A percentile compares a stretch with the other conserved stretches of the same genome.
Conservation (phyloP, 345 rosid genomes). For the Anacardium occidentale region DNA sequence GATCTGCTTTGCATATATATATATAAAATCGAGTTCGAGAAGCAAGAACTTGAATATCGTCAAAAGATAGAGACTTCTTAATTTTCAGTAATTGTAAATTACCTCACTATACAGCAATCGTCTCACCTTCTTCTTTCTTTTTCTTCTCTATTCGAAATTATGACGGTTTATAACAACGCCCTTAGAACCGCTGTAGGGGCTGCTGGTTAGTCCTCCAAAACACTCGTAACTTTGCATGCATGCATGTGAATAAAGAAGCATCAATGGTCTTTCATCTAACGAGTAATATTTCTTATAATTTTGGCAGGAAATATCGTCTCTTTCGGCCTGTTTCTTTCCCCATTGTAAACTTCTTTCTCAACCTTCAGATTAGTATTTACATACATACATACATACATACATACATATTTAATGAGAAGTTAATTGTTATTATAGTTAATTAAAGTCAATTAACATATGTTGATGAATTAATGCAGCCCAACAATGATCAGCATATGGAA, state of each 20-base stretch:
- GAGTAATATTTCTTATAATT: neutral
- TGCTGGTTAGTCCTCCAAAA: slow-evolving; percentile 43
- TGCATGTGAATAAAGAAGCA: too few species aligned
- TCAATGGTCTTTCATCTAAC: too few species aligned
- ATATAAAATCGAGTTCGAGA: too few species aligned
- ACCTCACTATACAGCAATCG: too few species aligned
- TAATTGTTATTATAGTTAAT: neutral
- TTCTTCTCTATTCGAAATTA: neutral
- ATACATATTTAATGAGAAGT: too few species aligned
- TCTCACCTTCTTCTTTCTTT: neutral
- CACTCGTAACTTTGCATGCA: neutral
- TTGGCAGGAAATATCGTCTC: slow-evolving; percentile 70
- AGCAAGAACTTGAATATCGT: too few species aligned
- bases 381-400: too few species aligned
- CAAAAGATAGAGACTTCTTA: neutral
- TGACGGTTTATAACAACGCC: slow-evolving; percentile 26
- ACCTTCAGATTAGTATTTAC: neutral
- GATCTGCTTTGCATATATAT: too few species aligned
- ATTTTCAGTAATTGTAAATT: too few species aligned
- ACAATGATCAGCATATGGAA: slow-evolving; percentile 52
- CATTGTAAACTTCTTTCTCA: slow-evolving; percentile 42
- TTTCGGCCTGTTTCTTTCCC: slow-evolving; percentile 63
- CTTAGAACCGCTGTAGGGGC: slow-evolving; percentile 55
- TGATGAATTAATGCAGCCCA: slow-evolving; percentile 41
- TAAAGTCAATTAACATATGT: neutral